These are phyloP conservation scores for Nannochloropsis granulata DNA, from an alignment of 108 stramenopile species.

Conservation along the genomic window DNA sequence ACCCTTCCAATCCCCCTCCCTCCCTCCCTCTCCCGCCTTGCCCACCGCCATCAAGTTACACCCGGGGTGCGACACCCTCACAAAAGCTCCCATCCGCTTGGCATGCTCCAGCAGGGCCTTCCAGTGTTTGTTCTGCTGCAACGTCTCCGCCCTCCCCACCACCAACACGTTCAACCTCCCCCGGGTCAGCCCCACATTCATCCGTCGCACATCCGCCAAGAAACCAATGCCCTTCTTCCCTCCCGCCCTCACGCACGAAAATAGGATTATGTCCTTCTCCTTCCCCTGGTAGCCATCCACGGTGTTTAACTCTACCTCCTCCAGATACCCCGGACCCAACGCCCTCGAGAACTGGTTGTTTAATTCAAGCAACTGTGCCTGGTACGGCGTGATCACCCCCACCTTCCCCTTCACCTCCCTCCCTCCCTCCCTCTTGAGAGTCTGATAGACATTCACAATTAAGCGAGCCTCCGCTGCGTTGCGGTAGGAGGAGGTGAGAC, in stretches of 20 bases:
- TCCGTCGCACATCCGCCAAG: conserved; percentile 37
- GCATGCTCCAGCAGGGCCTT: conserved; percentile 19
- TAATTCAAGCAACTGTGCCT: conserved; percentile 30
- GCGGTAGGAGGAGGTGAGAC: conserved; percentile 1
- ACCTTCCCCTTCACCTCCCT: conserved; percentile 17
- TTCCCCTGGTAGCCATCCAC: conserved; percentile 41
- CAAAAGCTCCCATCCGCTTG: neutral
- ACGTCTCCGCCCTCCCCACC: conserved; percentile 23
- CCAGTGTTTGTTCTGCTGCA: conserved; percentile 22
- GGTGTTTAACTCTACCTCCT: conserved; percentile 33
- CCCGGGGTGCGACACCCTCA: conserved; percentile 1
- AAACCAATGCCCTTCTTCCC: conserved; percentile 34
- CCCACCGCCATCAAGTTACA: neutral
- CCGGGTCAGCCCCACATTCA: conserved; percentile 41
- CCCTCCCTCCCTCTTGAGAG: neutral
- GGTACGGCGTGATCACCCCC: conserved; percentile 44
- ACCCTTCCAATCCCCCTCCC: neutral
- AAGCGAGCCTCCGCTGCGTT: conserved; percentile 24
- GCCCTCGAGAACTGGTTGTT: conserved; percentile 19
- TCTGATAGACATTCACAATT: conserved; percentile 24
- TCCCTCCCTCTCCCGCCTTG: neutral
- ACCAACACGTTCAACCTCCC: conserved; percentile 30
- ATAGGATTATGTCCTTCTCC: conserved; percentile 38
- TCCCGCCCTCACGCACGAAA: conserved; percentile 30
- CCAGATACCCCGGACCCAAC: neutral